Evolutionary conservation across 78 protist genomes (phyloP), one percentile per base, ranked within the genome.

Genomic region (Polysphondylium violaceum): DNA sequence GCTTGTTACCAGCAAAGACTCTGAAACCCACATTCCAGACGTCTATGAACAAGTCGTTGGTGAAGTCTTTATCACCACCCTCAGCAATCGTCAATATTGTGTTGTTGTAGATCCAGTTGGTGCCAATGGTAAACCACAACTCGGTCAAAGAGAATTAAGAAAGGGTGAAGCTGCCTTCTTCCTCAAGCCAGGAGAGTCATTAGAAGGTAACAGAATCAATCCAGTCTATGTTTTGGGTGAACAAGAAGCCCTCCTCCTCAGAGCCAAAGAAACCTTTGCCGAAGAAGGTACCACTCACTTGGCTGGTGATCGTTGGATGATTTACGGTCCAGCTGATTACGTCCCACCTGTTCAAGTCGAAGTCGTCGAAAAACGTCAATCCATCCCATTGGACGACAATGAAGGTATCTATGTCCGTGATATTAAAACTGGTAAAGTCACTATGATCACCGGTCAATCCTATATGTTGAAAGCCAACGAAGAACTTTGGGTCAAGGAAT

Each of bases 301-400:
- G 58, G 96, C 98, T 59, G 98, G 98, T 61, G 97, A 96, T 91
- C 94, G 93, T 76, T 97, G 98, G 98, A 94, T 96, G 97, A 75
- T 97, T 67, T 38, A 61, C 67, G 98, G 98, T 40, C 97, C 98
- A 36, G 21, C 50, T 40, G 98, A 97, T 61, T 97, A 94, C 76
- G 89, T 97, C 12, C 98, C 98, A 73, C 95, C 96, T 23, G 94
- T 92, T 25, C 75, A 86, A 65, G 97, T 96, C 25, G 96, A 94
- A 51, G 95, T 97, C 16, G 83, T 96, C 14, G 89, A 91, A 59
- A 75, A 55, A 76, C 94, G 98, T 67, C 8, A n/a, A 41, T 90
- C 97, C 41, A 95, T 97, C 65, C 96, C 98, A 55, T 95, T 97
- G 44, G 97, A 95, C 67, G 97, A 95, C 69, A 97, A 96, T 88